A percentile compares a stretch with the other conserved stretches of the same genome.
phyloP scores from a whole-genome alignment of 139 green algal species.

The Eudorina sp. region DNA sequence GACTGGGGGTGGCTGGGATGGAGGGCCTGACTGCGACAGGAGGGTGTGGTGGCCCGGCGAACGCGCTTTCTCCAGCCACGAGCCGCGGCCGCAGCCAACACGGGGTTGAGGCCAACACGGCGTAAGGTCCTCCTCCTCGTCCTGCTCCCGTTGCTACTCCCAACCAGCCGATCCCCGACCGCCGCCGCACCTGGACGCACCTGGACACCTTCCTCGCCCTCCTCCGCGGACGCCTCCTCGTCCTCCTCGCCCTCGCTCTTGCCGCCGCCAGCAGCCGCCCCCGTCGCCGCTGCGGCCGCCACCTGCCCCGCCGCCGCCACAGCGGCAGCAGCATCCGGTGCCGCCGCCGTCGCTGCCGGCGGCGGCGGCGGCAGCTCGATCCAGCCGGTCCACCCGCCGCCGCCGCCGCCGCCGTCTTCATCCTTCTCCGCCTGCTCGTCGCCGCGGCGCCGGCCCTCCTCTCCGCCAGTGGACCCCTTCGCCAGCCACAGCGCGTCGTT shows the following conservation, averaged over 20 bases:
- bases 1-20: too few relatives aligned
- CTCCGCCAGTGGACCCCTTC: neutral
- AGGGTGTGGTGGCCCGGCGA: too few relatives aligned
- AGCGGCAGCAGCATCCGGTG: too few relatives aligned
- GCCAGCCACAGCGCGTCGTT: conserved; percentile 34
- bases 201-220: conserved; percentile 33
- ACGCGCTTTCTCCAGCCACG: too few relatives aligned
- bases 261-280: neutral
- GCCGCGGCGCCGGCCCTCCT: neutral
- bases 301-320: neutral
- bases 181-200: neutral
- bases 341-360: neutral
- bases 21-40: too few relatives aligned
- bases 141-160: too few relatives aligned
- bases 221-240: conserved; percentile 13
- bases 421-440: neutral
- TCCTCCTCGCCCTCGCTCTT: conserved; percentile 15
- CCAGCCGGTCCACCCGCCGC: conserved; percentile 61
- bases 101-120: too few relatives aligned
- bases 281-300: neutral
- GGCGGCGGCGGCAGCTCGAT: conserved; percentile 48
- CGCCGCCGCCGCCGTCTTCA: neutral
- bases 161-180: too few relatives aligned
- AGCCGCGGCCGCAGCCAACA: too few relatives aligned
- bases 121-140: too few relatives aligned